A percentile compares a stretch with the other conserved stretches of the same genome.
phyloP scores from a whole-genome alignment of 371 early-diverging fungal species.

The Mucor piriformis region DNA sequence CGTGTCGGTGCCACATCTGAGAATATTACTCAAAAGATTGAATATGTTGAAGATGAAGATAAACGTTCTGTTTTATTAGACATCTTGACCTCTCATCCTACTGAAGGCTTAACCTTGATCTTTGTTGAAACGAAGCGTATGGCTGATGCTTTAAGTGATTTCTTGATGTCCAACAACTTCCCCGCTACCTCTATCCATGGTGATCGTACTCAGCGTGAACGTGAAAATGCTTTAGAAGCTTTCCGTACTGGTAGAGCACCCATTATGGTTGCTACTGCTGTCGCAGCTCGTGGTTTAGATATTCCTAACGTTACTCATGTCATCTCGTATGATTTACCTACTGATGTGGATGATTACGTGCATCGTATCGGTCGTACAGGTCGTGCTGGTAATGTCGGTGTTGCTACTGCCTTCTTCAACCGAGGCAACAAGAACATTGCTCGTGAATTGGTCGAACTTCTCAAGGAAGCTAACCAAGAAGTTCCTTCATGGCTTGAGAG shows the following conservation, averaged over 20 bases:
- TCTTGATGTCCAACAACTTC: conserved; percentile 74
- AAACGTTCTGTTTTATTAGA: conserved; percentile 88
- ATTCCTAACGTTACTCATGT: conserved; percentile 90
- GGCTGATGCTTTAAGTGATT: conserved; percentile 93
- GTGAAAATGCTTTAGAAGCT: conserved; percentile 89
- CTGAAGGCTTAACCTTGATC: conserved; percentile 87
- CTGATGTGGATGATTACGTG: conserved; percentile 92
- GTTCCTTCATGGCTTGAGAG: conserved; percentile 70
- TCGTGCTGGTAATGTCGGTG: conserved; percentile 90
- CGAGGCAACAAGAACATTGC: conserved; percentile 89
- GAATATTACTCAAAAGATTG: conserved; percentile 90
- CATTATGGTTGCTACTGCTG: conserved; percentile 98
- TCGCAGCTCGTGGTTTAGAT: conserved; percentile 98
- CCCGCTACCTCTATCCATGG: conserved; percentile 97
- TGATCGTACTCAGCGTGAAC: conserved; percentile 95
- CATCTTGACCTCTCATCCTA: conserved; percentile 72
- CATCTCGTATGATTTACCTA: conserved; percentile 93
- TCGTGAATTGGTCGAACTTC: conserved; percentile 83
- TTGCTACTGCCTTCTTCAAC: conserved; percentile 97
- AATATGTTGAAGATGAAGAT: conserved; percentile 86
- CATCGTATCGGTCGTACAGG: conserved; percentile 93
- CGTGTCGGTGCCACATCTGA: conserved; percentile 94
- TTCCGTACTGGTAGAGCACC: conserved; percentile 93
- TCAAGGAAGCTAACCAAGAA: conserved; percentile 62
- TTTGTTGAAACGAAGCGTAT: conserved; percentile 99